Evolutionary conservation across 1,139 yeast species (phyloP), one percentile per base, ranked within the genome.

Genomic region (Keqinozyma sinolaborantium): DNA sequence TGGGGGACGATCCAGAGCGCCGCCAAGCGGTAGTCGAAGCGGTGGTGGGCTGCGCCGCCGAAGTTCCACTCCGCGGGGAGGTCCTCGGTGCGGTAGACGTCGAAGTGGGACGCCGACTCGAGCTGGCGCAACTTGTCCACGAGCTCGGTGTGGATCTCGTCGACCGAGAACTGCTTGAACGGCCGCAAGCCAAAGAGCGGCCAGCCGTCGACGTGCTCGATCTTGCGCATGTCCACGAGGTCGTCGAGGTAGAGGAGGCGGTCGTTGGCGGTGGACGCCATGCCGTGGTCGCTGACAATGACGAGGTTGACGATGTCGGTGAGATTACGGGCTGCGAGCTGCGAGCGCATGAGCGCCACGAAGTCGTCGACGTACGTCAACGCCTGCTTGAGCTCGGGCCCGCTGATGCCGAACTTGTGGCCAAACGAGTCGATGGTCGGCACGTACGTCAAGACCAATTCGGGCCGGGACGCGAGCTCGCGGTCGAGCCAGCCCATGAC

Each of bases 231-330:
- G 45, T 81, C 79, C 6, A 85, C 57, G 12, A 83, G 41, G 43
- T 85, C 92, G 50, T 85, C 95, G 34, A 86, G 56, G 44, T 75
- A 78, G 2, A 85, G 60, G 6, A 83, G 51, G 34, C 95, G 61
- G 12, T 72, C 68, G 39, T 79, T 74, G 0, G 87, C 73, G 1
- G 95, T 83, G 2, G 95, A 94, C 0, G 95, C 83, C 95, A 88
- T 87, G 5, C 97, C 97, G 52, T 88, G 96, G 51, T 88, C 96
- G 32, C 95, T 85, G 1, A 88, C 83, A 30, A 90, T 62, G 1
- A 90, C 60, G 15, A 18, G 60, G 52, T 90, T 90, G 9, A 83
- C 85, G 28, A 86, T 69, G 24, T 77, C 68, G 1, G 70, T 59
- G 38, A 87, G 60, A 40, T 83, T 77, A 34, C 95, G 66, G 13